A percentile compares a stretch with the other conserved stretches of the same genome.
Conservation (phyloP, 257 asterid genomes). For the Lavandula angustifolia region DNA sequence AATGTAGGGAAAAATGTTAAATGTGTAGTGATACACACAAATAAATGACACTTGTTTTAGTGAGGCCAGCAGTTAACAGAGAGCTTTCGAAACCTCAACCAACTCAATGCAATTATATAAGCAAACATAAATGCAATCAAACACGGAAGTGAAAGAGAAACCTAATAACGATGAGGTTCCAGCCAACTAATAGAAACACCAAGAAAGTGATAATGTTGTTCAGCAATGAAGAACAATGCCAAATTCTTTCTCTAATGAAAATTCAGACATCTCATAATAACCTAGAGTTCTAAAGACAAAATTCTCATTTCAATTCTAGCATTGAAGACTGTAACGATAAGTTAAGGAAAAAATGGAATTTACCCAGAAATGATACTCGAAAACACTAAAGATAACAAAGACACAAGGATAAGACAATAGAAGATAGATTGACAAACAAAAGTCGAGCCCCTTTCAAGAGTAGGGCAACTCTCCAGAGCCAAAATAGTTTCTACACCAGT, state of each 20-base stretch:
- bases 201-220: background rate
- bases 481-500: too few species aligned
- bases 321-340: background rate
- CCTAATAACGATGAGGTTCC: background rate
- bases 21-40: background rate
- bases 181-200: background rate
- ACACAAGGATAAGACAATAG: too few species aligned
- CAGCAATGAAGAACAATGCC: background rate
- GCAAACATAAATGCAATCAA: background rate
- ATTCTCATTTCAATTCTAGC: constrained; percentile 9
- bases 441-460: too few species aligned
- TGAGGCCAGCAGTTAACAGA: too few species aligned
- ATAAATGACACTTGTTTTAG: background rate
- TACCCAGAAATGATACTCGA: too few species aligned
- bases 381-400: too few species aligned
- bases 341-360: too few species aligned
- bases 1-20: too few species aligned
- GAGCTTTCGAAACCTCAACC: background rate
- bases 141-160: background rate
- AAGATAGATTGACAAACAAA: too few species aligned
- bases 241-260: background rate
- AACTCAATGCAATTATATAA: background rate
- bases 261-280: background rate
- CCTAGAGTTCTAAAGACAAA: constrained; percentile 14
- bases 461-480: too few species aligned